Base-by-base conservation (phyloP, 192 early-diverging fungal species). In the Backusella psychrophila region DNA sequence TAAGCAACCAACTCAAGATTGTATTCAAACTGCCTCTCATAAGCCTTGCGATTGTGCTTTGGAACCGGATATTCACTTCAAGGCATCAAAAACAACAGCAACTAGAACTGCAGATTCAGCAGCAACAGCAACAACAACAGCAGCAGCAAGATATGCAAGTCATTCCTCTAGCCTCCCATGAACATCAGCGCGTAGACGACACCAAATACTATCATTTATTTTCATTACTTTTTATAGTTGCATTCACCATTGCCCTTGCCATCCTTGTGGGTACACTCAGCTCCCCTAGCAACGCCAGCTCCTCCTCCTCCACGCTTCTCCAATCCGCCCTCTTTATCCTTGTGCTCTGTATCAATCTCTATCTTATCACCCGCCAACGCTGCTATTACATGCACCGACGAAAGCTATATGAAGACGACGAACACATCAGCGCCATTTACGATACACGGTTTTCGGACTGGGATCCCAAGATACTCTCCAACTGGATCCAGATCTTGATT, bases 401-500 rank as follows among this genome's bases (percentile, higher is more conserved):
- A 35, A 69, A 80, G 44, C 72, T 83, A 0, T 80, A 77, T 67
- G 66, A 75, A 8, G 69, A 80, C 23, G 78, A 83, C 17, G 78
- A 78, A 12, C 82, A 83, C 56, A 73, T 83, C 34, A 79, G 74
- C 44, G 82, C 82, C 41, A 46, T 80, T 2, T 80, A 78, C 46
- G 77, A 83, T 29, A 80, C 78, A 4, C 73, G 67, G 0, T 83
- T 83, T 26, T 36, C 52, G 1, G 66, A 68, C 41, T 83, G 82
- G 82, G 76, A 83, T 49, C 26, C 49, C 4, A 70, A 70, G 12
- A 77, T 80, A 73, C 87, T 86, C 75, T 88, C 89, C 38, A 96
- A 96, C 73, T 80, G 89, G 59, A 81, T 96, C 21, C 93, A 96
- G 78, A 85, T 94, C 17, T 76, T 78, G 6, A 92, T 93, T 46